phyloP scores from a whole-genome alignment of 2,329 filamentous ascomycete genomes.

The Penicillium polonicum region DNA sequence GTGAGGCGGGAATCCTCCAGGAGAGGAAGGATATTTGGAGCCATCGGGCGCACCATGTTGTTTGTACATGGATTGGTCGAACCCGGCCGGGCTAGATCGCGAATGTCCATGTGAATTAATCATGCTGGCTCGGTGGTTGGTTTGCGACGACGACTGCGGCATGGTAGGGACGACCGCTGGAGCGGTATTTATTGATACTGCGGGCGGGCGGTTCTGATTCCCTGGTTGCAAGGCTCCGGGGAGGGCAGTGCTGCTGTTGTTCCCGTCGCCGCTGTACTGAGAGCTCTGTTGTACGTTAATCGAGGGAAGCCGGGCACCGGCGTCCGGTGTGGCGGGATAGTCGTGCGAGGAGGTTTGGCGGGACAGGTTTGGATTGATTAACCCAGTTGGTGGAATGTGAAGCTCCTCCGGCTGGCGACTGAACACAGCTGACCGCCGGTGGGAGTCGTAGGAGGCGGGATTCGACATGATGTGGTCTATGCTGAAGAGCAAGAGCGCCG shows the following conservation, averaged over 20 bases:
- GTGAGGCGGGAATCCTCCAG: conserved; percentile 50
- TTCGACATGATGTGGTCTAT: conserved; percentile 40
- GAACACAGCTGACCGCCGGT: conserved; percentile 49
- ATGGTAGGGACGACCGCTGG: conserved; percentile 58
- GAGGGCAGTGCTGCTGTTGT: conserved; percentile 44
- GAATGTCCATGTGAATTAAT: conserved; percentile 74
- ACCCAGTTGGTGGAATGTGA: conserved; percentile 49
- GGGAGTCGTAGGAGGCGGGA: conserved; percentile 50
- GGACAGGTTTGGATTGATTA: conserved; percentile 39
- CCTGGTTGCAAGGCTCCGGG: conserved; percentile 63
- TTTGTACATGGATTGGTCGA: conserved; percentile 61
- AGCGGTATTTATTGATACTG: conserved; percentile 56
- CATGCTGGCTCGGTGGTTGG: conserved; percentile 62
- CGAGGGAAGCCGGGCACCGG: conserved; percentile 53
- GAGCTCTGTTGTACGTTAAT: conserved; percentile 61
- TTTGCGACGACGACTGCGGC: conserved; percentile 48
- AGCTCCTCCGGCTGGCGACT: conserved; percentile 56
- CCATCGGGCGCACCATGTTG: conserved; percentile 63
- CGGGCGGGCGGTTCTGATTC: conserved; percentile 51
- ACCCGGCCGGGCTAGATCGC: conserved; percentile 73
- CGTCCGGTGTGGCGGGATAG: conserved; percentile 47
- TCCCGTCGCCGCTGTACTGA: conserved; percentile 47
- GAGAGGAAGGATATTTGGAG: conserved; percentile 60
- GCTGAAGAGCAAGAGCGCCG: conserved; percentile 15
- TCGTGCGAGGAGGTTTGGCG: conserved; percentile 47